Percentiles rank a stretch among this genome's conserved stretches.
These are phyloP conservation scores for Microdochium bolleyi DNA, from an alignment of 2,329 filamentous ascomycete genomes.

Conservation along the genomic window DNA sequence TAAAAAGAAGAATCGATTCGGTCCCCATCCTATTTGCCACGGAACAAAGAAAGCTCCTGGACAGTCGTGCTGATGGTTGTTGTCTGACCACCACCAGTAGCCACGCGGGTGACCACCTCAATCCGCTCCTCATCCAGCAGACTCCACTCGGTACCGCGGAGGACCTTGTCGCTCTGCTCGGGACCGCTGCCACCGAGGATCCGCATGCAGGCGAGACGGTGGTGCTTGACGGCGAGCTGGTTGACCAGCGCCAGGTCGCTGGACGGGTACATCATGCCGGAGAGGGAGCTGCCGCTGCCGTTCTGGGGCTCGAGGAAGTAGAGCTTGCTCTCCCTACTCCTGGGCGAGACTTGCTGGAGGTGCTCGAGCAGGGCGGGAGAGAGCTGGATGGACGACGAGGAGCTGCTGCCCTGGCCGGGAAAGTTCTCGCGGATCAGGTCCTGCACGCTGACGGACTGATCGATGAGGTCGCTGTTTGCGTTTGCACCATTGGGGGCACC, in stretches of 20 bases:
- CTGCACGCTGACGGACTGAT: background rate
- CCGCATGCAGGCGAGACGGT: background rate
- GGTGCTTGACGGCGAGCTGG: background rate
- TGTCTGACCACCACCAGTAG: background rate
- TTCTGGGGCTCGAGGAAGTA: background rate
- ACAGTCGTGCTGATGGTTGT: background rate
- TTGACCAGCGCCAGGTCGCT: background rate
- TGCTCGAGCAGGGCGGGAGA: background rate
- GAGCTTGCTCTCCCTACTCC: background rate
- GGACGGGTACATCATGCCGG: background rate
- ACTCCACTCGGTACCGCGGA: background rate
- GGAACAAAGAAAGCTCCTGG: background rate
- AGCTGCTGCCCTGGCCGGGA: background rate
- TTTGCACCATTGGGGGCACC: background rate
- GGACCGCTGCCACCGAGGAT: background rate
- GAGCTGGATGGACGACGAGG: background rate
- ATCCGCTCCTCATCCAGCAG: background rate
- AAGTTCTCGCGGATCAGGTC: background rate
- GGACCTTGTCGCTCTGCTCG: background rate
- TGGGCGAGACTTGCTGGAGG: background rate
- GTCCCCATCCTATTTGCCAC: background rate
- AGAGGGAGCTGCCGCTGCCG: background rate
- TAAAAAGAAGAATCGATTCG: background rate
- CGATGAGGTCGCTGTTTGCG: background rate
- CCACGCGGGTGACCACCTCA: background rate